These are phyloP conservation scores for Tetrahymena borealis DNA, from an alignment of 73 alveolate genomes.

Conservation along the genomic window DNA sequence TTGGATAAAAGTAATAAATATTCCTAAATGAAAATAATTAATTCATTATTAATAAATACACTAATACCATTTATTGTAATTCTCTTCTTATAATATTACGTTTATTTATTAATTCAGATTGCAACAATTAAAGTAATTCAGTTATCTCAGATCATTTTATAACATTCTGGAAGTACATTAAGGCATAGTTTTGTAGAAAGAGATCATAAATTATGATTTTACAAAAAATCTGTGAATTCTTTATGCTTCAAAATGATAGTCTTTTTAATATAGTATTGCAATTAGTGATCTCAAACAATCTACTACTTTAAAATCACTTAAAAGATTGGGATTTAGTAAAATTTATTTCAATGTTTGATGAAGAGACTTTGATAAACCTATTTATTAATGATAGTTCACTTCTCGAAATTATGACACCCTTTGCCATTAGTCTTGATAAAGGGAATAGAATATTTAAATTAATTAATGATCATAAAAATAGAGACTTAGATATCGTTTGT, in stretches of 20 bases:
- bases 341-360: background rate
- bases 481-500: too few species aligned
- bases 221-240: background rate
- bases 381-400: background rate
- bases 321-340: background rate
- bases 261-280: background rate
- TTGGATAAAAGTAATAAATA: background rate
- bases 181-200: background rate
- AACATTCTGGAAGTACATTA: background rate
- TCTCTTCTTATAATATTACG: background rate
- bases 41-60: background rate
- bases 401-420: background rate
- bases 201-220: background rate
- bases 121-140: background rate
- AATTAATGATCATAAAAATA: too few species aligned
- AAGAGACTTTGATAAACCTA: background rate
- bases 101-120: background rate
- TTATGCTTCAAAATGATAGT: background rate
- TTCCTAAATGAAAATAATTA: background rate
- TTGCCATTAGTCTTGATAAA: too few species aligned
- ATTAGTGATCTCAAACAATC: background rate
- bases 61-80: background rate
- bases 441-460: too few species aligned
- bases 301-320: background rate
- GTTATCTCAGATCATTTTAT: background rate